These are phyloP conservation scores for Canavalia gladiata DNA, from an alignment of 306 rosid species.

Conservation along the genomic window DNA sequence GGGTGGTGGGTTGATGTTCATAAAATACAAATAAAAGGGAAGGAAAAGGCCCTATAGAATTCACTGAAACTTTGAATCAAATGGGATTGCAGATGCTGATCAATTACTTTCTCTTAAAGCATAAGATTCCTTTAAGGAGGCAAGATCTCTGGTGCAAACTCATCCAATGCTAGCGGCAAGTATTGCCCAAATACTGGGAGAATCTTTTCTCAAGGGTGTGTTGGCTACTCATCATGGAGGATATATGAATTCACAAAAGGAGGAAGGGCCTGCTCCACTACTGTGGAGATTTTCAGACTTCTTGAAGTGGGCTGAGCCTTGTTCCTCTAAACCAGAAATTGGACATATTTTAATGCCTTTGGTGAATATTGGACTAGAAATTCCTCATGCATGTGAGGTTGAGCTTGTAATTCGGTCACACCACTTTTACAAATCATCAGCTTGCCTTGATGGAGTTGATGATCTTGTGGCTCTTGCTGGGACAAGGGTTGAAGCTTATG, in stretches of 20 bases:
- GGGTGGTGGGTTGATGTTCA: too few relatives aligned
- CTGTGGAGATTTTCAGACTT: slow-evolving; percentile 38
- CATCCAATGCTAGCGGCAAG: slow-evolving; percentile 89
- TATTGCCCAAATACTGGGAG: slow-evolving; percentile 96
- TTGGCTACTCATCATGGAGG: slow-evolving; percentile 99
- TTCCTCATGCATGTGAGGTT: slow-evolving; percentile 99
- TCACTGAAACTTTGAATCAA: too few relatives aligned
- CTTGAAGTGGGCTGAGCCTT: slow-evolving; percentile 98
- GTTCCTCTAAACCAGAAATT: slow-evolving; percentile 93
- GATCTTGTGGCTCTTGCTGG: slow-evolving; percentile 99
- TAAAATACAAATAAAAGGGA: too few relatives aligned
- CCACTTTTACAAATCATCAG: slow-evolving; percentile 95
- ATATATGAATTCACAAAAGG: slow-evolving; percentile 94
- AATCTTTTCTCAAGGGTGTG: slow-evolving; percentile 96
- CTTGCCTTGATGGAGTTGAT: slow-evolving; percentile 99
- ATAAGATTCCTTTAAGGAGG: slow-evolving; percentile 97
- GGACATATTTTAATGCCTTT: slow-evolving; percentile 98
- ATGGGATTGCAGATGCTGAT: too few relatives aligned
- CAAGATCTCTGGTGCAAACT: slow-evolving; percentile 82
- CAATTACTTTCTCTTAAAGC: slow-evolving; percentile 98
- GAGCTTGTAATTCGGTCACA: slow-evolving; percentile 97
- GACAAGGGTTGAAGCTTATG: slow-evolving; percentile 94
- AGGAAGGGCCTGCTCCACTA: slow-evolving; percentile 98
- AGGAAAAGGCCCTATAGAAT: too few relatives aligned
- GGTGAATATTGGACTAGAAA: slow-evolving; percentile 98